phyloP scores from a whole-genome alignment of 495 filamentous ascomycete genomes.

The Neurospora sp. region DNA sequence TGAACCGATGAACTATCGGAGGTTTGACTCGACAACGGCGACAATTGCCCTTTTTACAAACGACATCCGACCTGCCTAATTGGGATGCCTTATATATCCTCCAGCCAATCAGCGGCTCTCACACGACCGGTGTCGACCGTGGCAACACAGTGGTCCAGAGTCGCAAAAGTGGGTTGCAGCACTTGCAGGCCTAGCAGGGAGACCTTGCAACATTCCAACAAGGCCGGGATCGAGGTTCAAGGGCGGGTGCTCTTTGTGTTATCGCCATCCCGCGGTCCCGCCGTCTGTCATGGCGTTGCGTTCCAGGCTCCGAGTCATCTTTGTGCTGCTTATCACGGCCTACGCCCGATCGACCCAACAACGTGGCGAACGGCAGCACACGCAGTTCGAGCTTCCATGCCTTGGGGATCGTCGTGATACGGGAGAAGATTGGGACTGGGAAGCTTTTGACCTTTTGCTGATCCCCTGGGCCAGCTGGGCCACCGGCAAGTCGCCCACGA shows the following conservation, averaged over 20 bases:
- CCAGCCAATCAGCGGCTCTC: not conserved
- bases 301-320: not conserved
- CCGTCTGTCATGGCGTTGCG: not conserved
- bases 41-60: not conserved
- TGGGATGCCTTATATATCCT: not conserved
- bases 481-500: not conserved
- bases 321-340: not conserved
- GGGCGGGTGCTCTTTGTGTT: not conserved
- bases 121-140: not conserved
- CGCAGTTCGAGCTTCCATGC: not conserved
- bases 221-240: not conserved
- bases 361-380: not conserved
- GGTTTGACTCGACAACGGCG: not conserved
- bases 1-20: not conserved
- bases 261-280: not conserved
- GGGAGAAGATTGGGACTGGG: not conserved
- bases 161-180: not conserved
- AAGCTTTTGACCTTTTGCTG: not conserved
- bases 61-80: not conserved
- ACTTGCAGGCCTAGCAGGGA: not conserved
- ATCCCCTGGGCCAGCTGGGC: not conserved
- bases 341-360: not conserved
- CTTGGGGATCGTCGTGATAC: not conserved
- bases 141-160: not conserved
- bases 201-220: not conserved